These are phyloP conservation scores for Biancaea sappan DNA, from an alignment of 306 rosid species.

Conservation along the genomic window DNA sequence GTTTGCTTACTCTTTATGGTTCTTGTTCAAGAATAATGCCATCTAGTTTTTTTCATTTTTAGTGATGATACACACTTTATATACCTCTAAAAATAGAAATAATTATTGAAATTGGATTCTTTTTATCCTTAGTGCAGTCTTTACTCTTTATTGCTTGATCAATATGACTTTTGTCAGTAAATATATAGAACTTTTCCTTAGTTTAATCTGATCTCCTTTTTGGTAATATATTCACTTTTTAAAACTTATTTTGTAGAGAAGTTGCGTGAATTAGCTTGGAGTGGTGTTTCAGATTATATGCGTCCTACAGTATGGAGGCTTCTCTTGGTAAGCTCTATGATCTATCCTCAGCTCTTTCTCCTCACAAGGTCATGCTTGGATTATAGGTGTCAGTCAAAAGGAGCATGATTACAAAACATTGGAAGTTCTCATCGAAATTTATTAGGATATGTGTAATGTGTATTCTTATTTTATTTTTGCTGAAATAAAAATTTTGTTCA, in stretches of 20 bases:
- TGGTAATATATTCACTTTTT: conserved; percentile 2
- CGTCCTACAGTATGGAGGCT: conserved; percentile 87
- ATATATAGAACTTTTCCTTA: not conserved
- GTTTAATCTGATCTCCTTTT: not conserved
- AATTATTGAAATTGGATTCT: not conserved
- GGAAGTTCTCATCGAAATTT: conserved; percentile 3
- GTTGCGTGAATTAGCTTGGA: conserved; percentile 90
- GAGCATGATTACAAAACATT: not conserved
- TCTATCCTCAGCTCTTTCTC: conserved; percentile 28
- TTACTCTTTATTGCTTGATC: not conserved
- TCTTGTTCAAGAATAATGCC: not conserved
- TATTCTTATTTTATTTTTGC: conserved; percentile 25
- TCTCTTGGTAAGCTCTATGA: conserved; percentile 66
- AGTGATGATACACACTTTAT: not conserved
- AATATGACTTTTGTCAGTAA: not conserved
- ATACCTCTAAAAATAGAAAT: not conserved
- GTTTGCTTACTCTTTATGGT: not conserved
- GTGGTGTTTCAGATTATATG: conserved; percentile 81
- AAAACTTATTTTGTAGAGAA: conserved; percentile 55
- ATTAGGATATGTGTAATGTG: conserved; percentile 23
- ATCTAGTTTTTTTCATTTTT: not conserved
- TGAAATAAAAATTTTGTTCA: not conserved
- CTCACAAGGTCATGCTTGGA: conserved; percentile 3
- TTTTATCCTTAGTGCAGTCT: not conserved
- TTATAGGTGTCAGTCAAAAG: not conserved